phyloP scores from a whole-genome alignment of 768 basidiomycete genomes.

The Termitomyces sp. region DNA sequence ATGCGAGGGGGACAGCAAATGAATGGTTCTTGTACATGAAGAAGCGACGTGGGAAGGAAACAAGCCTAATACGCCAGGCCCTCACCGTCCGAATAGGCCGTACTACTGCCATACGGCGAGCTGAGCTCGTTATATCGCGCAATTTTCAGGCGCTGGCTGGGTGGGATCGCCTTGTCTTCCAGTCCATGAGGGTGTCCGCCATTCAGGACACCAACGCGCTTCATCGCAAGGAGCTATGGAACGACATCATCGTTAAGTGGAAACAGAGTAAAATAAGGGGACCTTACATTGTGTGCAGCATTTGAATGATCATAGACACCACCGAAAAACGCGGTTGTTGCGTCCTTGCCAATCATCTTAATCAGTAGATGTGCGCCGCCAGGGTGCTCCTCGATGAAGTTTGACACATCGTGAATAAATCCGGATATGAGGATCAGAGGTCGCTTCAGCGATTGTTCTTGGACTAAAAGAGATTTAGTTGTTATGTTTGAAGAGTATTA shows the following conservation, averaged over 20 bases:
- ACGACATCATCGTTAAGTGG: conserved; percentile 6
- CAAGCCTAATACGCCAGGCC: conserved; percentile 26
- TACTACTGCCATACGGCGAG: conserved; percentile 47
- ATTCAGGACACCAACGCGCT: conserved; percentile 59
- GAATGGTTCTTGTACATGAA: not conserved
- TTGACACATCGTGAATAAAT: conserved; percentile 86
- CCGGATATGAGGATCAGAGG: conserved; percentile 85
- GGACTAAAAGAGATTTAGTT: conserved; percentile 38
- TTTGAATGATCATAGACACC: conserved; percentile 88
- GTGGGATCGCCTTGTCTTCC: conserved; percentile 63
- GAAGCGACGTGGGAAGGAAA: not conserved
- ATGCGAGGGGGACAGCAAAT: not conserved
- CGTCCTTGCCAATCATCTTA: conserved; percentile 86
- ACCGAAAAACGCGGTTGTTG: conserved; percentile 92
- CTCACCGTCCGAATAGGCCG: conserved; percentile 54
- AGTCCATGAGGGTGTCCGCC: conserved; percentile 53
- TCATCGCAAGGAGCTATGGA: conserved; percentile 50
- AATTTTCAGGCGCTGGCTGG: conserved; percentile 67
- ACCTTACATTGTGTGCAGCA: conserved; percentile 74
- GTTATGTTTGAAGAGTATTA: not conserved
- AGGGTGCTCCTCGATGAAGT: conserved; percentile 87
- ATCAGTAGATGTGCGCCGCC: conserved; percentile 82
- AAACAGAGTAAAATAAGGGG: not conserved
- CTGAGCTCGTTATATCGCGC: conserved; percentile 57
- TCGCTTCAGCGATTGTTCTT: conserved; percentile 71